Conservation (phyloP, 2,329 filamentous ascomycete genomes). For the Paecilomyces dactylethromorphus region DNA sequence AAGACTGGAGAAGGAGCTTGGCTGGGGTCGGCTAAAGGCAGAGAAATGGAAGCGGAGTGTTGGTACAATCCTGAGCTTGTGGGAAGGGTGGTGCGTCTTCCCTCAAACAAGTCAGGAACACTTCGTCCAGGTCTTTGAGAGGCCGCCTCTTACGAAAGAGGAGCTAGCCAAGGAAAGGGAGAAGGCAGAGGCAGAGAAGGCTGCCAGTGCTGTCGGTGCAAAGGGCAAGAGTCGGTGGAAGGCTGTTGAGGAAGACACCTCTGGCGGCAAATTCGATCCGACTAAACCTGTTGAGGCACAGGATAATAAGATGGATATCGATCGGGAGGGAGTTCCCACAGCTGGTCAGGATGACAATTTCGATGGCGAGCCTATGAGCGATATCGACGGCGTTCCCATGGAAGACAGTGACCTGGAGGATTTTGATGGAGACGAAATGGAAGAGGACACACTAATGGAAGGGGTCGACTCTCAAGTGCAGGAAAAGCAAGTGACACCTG, state of each 20-base stretch:
- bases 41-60: constrained; percentile 82
- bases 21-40: constrained; percentile 73
- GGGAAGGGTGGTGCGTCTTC: constrained; percentile 62
- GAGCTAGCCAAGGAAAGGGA: constrained; percentile 39
- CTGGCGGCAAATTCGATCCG: constrained; percentile 22
- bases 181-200: constrained; percentile 35
- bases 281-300: constrained; percentile 16
- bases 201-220: constrained; percentile 23
- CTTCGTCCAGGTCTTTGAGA: constrained; percentile 65
- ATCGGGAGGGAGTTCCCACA: constrained; percentile 21
- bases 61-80: constrained; percentile 60
- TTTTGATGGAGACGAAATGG: constrained; percentile 37
- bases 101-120: constrained; percentile 65
- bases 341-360: constrained; percentile 38
- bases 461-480: constrained; percentile 15
- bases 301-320: constrained; percentile 26
- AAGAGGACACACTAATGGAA: constrained; percentile 29
- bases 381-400: constrained; percentile 41
- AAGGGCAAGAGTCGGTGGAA: constrained; percentile 42
- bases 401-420: constrained; percentile 45
- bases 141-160: constrained; percentile 53
- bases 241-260: constrained; percentile 38
- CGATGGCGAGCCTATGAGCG: constrained; percentile 36
- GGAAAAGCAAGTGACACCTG: constrained; percentile 12
- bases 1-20: constrained; percentile 61